Percentiles rank a stretch among this genome's conserved stretches.
Evolutionary conservation across 176 grass and related monocot species (phyloP).

Genomic region (Luzula sylvatica): DNA sequence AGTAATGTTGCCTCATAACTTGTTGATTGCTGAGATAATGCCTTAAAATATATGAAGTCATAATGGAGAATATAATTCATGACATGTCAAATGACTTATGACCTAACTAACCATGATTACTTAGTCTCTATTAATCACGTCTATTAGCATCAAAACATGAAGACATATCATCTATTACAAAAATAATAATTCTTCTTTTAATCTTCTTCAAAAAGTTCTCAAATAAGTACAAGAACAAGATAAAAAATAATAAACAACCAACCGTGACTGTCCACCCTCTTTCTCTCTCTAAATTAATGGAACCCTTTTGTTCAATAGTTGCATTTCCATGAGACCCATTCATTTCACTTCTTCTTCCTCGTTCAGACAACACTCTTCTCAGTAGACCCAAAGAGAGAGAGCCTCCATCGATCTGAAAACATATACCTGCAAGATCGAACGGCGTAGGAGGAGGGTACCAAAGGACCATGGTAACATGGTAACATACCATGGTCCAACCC

Average conservation of each 20-base stretch:
- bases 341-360: not conserved
- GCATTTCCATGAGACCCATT: not conserved
- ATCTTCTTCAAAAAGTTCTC: not conserved
- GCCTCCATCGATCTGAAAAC: too few species aligned
- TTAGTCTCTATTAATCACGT: too few species aligned
- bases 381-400: too few species aligned
- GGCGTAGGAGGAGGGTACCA: conserved; percentile 1
- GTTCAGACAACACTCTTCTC: not conserved
- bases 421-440: not conserved
- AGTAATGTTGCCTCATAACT: too few species aligned
- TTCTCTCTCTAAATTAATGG: conserved; percentile 22
- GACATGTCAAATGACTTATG: too few species aligned
- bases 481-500: conserved; percentile 25
- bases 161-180: too few species aligned
- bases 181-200: not conserved
- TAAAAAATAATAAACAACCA: conserved; percentile 14
- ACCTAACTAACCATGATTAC: too few species aligned
- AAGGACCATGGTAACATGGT: conserved; percentile 34
- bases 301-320: conserved; percentile 3
- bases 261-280: conserved; percentile 8
- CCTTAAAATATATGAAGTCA: too few species aligned
- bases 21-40: too few species aligned
- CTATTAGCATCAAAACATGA: too few species aligned
- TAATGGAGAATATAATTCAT: too few species aligned
- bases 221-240: conserved; percentile 12